phyloP scores from a whole-genome alignment of 163 green algal genomes.

The Chloromonas sp. region DNA sequence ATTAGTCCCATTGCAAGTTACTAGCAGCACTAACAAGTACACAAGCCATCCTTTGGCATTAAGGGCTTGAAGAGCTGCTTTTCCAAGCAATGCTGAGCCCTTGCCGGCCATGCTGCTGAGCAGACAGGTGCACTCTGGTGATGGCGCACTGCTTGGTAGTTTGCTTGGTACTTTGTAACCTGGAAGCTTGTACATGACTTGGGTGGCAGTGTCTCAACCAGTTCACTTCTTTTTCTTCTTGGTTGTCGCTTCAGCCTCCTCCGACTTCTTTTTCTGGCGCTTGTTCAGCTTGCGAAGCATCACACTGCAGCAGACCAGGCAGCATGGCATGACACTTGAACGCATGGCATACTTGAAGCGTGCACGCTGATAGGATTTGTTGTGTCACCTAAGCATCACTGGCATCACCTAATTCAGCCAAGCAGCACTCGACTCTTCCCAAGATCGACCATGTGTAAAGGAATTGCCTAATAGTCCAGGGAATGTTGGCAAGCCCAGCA shows the following conservation, averaged over 20 bases:
- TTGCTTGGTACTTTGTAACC: no score
- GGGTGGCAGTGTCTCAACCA: no score
- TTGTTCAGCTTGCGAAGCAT: constrained; percentile 18
- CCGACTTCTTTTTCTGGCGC: constrained; percentile 12
- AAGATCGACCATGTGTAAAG: background rate
- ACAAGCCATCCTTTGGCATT: no score
- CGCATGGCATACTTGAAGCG: background rate
- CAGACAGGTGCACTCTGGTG: no score
- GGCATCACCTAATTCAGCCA: background rate
- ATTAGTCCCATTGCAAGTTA: no score
- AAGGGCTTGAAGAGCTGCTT: no score
- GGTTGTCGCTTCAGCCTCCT: constrained; percentile 4
- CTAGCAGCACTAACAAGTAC: no score
- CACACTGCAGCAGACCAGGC: background rate
- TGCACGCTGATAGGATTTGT: background rate
- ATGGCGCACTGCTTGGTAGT: no score
- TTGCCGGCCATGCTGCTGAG: no score
- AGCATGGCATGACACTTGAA: background rate
- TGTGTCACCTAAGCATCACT: background rate
- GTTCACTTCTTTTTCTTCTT: constrained; percentile 19
- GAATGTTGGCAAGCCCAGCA: background rate
- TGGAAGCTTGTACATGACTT: no score
- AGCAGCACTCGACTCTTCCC: background rate
- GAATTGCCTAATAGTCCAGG: background rate
- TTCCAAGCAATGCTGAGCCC: no score